Evolutionary conservation across 2,329 filamentous ascomycete species (phyloP).

Genomic region (Xylaria multiplex): DNA sequence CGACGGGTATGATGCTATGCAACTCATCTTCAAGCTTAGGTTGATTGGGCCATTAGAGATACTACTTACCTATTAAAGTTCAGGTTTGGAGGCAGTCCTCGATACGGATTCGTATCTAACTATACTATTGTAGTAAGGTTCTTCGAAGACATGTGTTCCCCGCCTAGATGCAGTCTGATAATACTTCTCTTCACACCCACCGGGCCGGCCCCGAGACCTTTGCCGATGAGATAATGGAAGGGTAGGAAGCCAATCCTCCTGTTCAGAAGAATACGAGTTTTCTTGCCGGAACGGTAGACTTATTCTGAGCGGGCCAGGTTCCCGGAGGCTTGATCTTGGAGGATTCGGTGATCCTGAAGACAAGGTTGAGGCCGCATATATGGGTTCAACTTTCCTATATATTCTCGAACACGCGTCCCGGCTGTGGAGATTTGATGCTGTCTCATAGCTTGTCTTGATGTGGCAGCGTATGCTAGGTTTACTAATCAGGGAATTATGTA

Average conservation of each 20-base stretch:
- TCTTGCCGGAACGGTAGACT: neutral
- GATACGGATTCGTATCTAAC: constrained; percentile 30
- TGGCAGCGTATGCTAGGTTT: no score
- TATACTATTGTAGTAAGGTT: neutral
- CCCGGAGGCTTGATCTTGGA: neutral
- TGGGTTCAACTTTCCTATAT: neutral
- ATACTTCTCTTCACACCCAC: neutral
- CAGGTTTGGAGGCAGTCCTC: neutral
- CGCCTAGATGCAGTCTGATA: neutral
- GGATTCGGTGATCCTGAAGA: neutral
- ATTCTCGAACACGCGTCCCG: neutral
- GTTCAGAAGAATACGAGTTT: neutral
- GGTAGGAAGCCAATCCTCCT: neutral
- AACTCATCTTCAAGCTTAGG: neutral
- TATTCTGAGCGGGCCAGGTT: neutral
- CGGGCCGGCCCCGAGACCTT: constrained; percentile 4
- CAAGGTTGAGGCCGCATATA: constrained; percentile 1
- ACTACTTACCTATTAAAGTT: constrained; percentile 1
- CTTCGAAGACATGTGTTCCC: neutral
- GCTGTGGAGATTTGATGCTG: neutral
- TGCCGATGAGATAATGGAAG: neutral
- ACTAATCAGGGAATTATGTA: no score
- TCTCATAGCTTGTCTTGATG: neutral
- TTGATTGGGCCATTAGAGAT: neutral
- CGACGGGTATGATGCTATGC: no score